Percentiles rank a stretch among this genome's conserved stretches.
phyloP scores from a whole-genome alignment of 169 alveolate genomes.

The Sarcocystis neurona region DNA sequence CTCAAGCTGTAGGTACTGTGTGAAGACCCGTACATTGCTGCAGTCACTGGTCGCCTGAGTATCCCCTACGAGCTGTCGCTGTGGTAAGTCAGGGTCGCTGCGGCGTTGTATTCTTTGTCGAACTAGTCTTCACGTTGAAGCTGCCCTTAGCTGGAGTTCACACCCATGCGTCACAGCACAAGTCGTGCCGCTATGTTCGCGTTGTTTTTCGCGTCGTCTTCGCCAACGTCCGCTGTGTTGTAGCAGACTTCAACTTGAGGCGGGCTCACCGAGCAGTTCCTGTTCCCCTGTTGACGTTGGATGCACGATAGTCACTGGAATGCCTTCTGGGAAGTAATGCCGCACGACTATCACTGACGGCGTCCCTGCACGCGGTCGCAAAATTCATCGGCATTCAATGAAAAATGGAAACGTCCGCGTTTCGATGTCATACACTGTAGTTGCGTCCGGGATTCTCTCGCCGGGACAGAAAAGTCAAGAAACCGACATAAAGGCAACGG shows the following conservation, averaged over 20 bases:
- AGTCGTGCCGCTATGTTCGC: not conserved
- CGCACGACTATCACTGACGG: slow-evolving; percentile 5
- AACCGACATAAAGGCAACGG: too few relatives aligned
- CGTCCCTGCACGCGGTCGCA: not conserved
- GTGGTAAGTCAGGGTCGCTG: too few relatives aligned
- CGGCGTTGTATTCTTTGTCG: too few relatives aligned
- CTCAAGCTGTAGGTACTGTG: too few relatives aligned
- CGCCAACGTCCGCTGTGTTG: not conserved
- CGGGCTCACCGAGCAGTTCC: not conserved
- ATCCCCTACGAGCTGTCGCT: too few relatives aligned
- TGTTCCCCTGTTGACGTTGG: not conserved
- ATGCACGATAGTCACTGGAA: not conserved
- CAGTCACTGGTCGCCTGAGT: too few relatives aligned
- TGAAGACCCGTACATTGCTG: too few relatives aligned
- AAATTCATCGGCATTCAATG: not conserved
- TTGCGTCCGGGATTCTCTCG: not conserved
- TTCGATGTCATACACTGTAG: not conserved
- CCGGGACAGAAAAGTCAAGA: too few relatives aligned
- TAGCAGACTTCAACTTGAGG: not conserved
- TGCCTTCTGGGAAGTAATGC: slow-evolving; percentile 8
- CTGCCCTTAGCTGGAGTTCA: not conserved
- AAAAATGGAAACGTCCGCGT: not conserved
- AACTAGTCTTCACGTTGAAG: not conserved
- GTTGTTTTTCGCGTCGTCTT: not conserved
- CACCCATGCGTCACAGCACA: not conserved